Evolutionary conservation across 1,284 basidiomycete genomes (phyloP).

Genomic region (Pseudozyma thailandica): DNA sequence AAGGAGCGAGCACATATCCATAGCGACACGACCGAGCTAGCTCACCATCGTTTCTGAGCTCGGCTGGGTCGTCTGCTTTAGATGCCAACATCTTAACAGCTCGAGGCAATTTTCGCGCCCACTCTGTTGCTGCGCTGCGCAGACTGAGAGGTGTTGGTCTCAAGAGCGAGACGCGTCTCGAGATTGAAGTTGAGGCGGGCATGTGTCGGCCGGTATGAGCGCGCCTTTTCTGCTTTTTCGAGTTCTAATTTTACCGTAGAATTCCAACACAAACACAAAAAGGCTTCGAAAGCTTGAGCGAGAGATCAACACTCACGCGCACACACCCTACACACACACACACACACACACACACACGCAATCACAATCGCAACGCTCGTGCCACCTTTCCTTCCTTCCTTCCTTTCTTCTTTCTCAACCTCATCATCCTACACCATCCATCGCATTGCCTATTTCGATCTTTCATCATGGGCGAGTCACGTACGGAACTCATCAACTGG

Average conservation of each 20-base stretch:
- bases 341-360: constrained; percentile 2
- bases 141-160: constrained; percentile 3
- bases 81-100: too few relatives aligned
- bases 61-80: too few relatives aligned
- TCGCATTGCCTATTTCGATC: background rate
- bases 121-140: too few relatives aligned
- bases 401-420: constrained; percentile 1
- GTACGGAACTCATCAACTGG: constrained; percentile 91
- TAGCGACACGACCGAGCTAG: too few relatives aligned
- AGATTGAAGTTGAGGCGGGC: background rate
- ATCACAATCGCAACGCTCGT: too few relatives aligned
- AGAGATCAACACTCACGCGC: constrained; percentile 17
- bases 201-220: constrained; percentile 19
- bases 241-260: background rate
- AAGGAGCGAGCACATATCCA: background rate
- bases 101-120: too few relatives aligned
- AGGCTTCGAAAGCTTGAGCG: background rate
- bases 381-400: background rate
- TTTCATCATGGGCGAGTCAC: constrained; percentile 62
- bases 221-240: background rate
- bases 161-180: constrained; percentile 4
- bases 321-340: background rate
- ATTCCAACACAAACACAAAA: background rate
- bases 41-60: too few relatives aligned
- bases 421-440: background rate